Evolutionary conservation across 2,329 filamentous ascomycete genomes (phyloP).

Genomic region (Colletotrichum sp.): DNA sequence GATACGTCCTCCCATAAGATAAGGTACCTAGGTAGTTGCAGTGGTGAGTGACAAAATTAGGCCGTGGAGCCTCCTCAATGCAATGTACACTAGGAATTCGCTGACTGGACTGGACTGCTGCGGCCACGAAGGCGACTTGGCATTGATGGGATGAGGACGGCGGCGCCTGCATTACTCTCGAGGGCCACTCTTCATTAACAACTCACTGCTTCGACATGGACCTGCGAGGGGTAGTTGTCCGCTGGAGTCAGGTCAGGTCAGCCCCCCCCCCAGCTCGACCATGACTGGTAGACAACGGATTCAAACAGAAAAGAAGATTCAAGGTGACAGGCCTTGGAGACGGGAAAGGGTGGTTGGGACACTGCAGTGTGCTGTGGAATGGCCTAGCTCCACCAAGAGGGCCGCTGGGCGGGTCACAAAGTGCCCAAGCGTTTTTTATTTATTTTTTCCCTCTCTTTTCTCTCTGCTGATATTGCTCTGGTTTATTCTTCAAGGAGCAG

Average conservation of each 20-base stretch:
- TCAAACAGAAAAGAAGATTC: neutral
- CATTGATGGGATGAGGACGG: neutral
- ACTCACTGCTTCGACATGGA: neutral
- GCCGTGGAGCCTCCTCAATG: neutral
- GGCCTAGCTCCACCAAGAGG: neutral
- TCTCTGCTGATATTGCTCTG: neutral
- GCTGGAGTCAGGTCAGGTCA: neutral
- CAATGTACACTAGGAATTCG: neutral
- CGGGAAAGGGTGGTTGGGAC: slow-evolving; percentile 5
- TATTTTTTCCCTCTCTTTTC: neutral
- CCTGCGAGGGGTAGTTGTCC: neutral
- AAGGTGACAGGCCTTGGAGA: slow-evolving; percentile 5
- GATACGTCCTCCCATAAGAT: too few relatives aligned
- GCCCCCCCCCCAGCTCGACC: neutral
- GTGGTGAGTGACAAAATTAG: neutral
- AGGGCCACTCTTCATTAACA: neutral
- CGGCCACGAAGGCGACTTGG: neutral
- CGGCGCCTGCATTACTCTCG: neutral
- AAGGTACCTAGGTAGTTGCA: neutral
- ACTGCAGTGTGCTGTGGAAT: neutral
- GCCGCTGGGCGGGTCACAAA: neutral
- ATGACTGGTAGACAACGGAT: neutral
- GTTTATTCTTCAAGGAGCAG: neutral
- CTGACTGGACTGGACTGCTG: neutral
- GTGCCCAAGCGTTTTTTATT: neutral